phyloP scores from a whole-genome alignment of 139 green algal genomes.

The Pleodorina starrii region DNA sequence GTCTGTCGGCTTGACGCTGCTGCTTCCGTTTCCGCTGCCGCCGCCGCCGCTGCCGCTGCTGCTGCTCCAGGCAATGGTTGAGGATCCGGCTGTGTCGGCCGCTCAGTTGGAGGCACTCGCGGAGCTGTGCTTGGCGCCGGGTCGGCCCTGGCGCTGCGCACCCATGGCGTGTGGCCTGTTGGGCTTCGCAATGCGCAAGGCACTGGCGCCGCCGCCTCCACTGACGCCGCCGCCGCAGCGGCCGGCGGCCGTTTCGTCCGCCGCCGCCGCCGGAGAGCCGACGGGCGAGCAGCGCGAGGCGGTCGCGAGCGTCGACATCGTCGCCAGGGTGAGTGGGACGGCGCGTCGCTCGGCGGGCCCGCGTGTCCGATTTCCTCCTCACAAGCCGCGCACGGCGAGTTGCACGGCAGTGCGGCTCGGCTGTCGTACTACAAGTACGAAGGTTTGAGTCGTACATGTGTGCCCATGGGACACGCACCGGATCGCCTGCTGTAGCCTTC shows the following conservation, averaged over 20 bases:
- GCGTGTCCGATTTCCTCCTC: no score
- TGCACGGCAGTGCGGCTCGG: no score
- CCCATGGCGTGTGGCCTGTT: slow-evolving; percentile 1
- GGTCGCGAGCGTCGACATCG: background rate
- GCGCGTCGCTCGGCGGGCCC: no score
- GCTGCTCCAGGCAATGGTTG: background rate
- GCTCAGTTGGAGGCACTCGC: slow-evolving; percentile 33
- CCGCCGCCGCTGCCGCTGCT: no score
- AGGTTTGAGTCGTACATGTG: no score
- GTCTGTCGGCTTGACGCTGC: no score
- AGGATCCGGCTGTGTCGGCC: background rate
- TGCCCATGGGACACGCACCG: no score
- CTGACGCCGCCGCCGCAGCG: background rate
- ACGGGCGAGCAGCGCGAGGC: background rate
- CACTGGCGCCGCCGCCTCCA: background rate
- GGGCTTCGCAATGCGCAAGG: slow-evolving; percentile 18
- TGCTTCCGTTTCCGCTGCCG: no score
- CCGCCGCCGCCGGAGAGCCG: background rate
- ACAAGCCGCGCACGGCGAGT: no score
- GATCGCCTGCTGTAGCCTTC: no score
- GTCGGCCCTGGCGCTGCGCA: background rate
- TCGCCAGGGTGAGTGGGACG: background rate
- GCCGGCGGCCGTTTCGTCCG: background rate
- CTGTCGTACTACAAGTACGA: no score
- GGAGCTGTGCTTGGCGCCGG: slow-evolving; percentile 21